A percentile compares a stretch with the other conserved stretches of the same genome.
Conservation (phyloP, 2,329 filamentous ascomycete species). For the Monilinia aucupariae region DNA sequence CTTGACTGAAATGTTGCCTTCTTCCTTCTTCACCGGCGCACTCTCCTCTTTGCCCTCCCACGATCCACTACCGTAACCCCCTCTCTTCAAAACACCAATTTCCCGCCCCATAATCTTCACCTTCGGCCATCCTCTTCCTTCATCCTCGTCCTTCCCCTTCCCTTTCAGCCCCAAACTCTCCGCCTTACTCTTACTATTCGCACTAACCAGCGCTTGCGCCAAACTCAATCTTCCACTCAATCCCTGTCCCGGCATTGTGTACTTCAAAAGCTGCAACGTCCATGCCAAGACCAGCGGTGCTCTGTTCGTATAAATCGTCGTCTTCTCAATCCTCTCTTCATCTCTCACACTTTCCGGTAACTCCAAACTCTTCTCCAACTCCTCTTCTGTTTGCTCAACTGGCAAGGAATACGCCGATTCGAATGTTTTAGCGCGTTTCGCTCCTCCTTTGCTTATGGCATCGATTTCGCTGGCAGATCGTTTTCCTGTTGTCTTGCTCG, state of each 20-base stretch:
- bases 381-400: slow-evolving; percentile 41
- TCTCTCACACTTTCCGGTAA: slow-evolving; percentile 51
- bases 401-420: slow-evolving; percentile 30
- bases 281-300: slow-evolving; percentile 81
- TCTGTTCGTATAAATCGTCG: slow-evolving; percentile 66
- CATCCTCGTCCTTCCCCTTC: slow-evolving; percentile 14
- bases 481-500: slow-evolving; percentile 26
- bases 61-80: slow-evolving; percentile 50
- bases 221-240: slow-evolving; percentile 77
- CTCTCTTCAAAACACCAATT: slow-evolving; percentile 68
- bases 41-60: slow-evolving; percentile 11
- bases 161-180: slow-evolving; percentile 18
- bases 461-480: slow-evolving; percentile 23
- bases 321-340: slow-evolving; percentile 54
- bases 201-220: slow-evolving; percentile 76
- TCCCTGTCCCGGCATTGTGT: slow-evolving; percentile 82
- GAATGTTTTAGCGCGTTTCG: slow-evolving; percentile 26
- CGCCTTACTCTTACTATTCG: slow-evolving; percentile 67
- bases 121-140: slow-evolving; percentile 48
- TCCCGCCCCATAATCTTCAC: slow-evolving; percentile 68
- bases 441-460: slow-evolving; percentile 14
- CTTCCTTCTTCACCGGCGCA: slow-evolving; percentile 1
- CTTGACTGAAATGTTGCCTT: background rate
- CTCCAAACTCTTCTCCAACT: slow-evolving; percentile 57
- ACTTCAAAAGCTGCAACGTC: slow-evolving; percentile 64